A percentile compares a stretch with the other conserved stretches of the same genome.
Conservation (phyloP, 192 early-diverging fungal species). For the Coemansia biformis region DNA sequence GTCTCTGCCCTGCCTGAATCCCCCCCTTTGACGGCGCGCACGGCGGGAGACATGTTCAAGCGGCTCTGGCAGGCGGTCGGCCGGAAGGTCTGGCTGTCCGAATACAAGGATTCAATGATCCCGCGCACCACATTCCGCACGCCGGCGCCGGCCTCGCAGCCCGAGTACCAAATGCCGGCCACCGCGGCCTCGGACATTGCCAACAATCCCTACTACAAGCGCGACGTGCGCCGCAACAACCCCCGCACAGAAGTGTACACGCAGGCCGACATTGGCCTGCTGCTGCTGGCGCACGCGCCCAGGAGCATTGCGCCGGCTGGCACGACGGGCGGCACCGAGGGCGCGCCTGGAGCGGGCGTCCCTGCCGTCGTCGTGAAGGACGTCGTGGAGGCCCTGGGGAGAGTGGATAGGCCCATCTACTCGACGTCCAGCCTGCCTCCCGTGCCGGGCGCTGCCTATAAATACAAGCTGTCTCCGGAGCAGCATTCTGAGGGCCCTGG, state of each 20-base stretch:
- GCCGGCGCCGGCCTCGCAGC: conserved; percentile 56
- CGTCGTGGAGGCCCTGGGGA: conserved; percentile 51
- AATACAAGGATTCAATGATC: conserved; percentile 64
- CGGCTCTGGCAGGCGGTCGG: conserved; percentile 48
- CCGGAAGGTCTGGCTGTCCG: conserved; percentile 43
- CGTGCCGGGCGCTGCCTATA: conserved; percentile 45
- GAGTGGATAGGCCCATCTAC: conserved; percentile 51
- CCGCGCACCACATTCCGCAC: conserved; percentile 63
- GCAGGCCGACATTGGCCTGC: conserved; percentile 66
- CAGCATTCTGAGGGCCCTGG: conserved; percentile 38
- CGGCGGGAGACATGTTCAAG: conserved; percentile 43
- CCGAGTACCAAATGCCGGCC: conserved; percentile 53
- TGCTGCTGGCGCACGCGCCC: conserved; percentile 42
- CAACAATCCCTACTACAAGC: conserved; percentile 86
- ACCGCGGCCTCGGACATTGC: conserved; percentile 61
- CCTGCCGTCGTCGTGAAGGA: conserved; percentile 23
- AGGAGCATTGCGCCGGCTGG: no score
- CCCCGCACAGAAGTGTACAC: conserved; percentile 80
- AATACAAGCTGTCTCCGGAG: conserved; percentile 49
- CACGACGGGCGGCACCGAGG: no score
- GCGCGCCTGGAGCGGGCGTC: background rate
- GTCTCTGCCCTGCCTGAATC: no score
- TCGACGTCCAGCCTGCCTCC: conserved; percentile 55
- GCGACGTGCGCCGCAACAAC: conserved; percentile 87
- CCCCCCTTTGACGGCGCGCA: no score